Evolutionary conservation across 106 monocot genomes (phyloP), one percentile per base, ranked within the genome.

Genomic region (Agapanthus africanus): DNA sequence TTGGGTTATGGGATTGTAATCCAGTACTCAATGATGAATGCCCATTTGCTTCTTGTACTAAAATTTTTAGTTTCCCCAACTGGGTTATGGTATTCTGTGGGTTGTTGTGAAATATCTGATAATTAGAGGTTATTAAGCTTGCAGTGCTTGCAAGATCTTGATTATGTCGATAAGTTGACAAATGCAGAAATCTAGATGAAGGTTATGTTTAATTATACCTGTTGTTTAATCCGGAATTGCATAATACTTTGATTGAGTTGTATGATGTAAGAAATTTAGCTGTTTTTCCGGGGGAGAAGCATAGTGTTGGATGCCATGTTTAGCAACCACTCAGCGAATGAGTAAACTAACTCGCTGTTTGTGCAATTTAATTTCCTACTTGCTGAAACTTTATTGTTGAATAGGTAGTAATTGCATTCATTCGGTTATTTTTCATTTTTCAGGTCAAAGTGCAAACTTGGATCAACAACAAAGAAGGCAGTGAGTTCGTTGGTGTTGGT

Each of bases 361-460:
- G 11, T 49, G 18, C n/a, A 16, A 49, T 49, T 49, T 49, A 16
- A n/a, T 16, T n/a, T n/a, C n/a, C n/a, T n/a, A n/a, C n/a, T n/a
- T n/a, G n/a, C n/a, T n/a, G n/a, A n/a, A n/a, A n/a, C n/a, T n/a
- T n/a, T n/a, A 49, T n/a, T 59, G 25, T 59, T 1, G 31, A 28
- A 3, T 59, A 28, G 14, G 27, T 59, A 27, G 8, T 22, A 6
- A 36, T 37, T 63, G 5, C 62, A 21, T 65, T 40, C 25, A 2
- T 1, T 68, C 14, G 11, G 21, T 22, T 35, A 7, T 67, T 47
- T 67, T 9, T 14, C 7, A 47, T 50, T 46, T 68, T 67, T 67
- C 72, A 99, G 99, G 99, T 99, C 19, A 99, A 99, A 93, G 84
- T 99, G n/a, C 99, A 99, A 84, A 99, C 92, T 32, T 99, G 90